Evolutionary conservation across 805 yeast species (phyloP), one percentile per base, ranked within the genome.

Genomic region (Clavispora phyllophila): DNA sequence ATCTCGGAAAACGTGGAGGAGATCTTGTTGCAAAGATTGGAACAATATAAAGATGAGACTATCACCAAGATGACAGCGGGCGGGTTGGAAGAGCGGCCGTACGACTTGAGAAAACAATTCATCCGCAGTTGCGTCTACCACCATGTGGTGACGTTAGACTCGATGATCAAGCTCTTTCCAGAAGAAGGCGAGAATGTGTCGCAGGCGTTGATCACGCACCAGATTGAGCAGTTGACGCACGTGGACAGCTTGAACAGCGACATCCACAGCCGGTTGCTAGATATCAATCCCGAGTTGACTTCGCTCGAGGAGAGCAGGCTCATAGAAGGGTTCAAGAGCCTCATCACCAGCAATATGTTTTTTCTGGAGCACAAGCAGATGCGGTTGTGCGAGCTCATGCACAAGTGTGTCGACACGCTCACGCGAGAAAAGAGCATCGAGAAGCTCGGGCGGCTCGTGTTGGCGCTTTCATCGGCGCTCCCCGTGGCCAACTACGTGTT

Each of bases 251-350:
- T 52, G 31, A 33, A 43, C 14, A 37, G 44, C 12, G 54, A 56
- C 32, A 56, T 68, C 42, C 54, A 57, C 34, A 58, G 62, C 8
- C 68, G 65, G 45, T 51, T 70, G 28, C 51, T 61, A 36, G 53
- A 60, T 37, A 50, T 65, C 23, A 67, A 65, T 47, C 43, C 63
- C 18, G 74, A 70, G 47, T 68, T 70, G 45, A 62, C 69, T 1
- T 66, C 73, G 1, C 47, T 70, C 10, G 68, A 65, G 37, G 75
- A 70, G 41, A 64, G 70, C 5, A 67, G 65, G 14, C 51, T 68
- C 19, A 40, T 62, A 5, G 66, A 62, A 18, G 61, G 52, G 40
- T 46, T 66, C 26, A 46, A 50, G 17, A 42, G 52, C 5, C 49
- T 65, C 17, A 51, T 60, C 1, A 18, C 28, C 19, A 34, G 51